Percentiles rank a stretch among this genome's conserved stretches.
phyloP scores from a whole-genome alignment of 83 land plant genomes.

The Picea abies region DNA sequence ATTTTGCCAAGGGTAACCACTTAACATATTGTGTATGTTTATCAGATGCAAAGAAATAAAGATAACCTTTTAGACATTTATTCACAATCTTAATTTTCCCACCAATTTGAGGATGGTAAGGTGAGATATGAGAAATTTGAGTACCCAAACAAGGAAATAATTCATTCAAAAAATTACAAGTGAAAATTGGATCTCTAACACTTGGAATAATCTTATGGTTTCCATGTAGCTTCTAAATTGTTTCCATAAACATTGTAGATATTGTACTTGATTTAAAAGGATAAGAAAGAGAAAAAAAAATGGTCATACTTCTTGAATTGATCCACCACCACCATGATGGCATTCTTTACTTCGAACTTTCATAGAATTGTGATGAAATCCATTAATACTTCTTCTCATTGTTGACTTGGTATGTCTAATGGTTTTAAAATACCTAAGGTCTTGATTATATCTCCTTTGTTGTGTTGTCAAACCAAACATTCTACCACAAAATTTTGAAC shows the following conservation, averaged over 20 bases:
- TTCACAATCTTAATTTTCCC: too few species aligned
- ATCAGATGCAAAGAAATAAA: too few species aligned
- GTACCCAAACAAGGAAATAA: too few species aligned
- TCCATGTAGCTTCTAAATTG: neutral
- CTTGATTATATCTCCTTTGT: neutral
- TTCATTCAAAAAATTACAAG: neutral
- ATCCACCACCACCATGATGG: neutral
- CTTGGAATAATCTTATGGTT: neutral
- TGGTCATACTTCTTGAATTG: neutral
- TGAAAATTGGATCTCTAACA: neutral
- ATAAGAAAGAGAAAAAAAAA: neutral
- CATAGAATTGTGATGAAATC: neutral
- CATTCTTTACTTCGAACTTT: neutral
- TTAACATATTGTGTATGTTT: too few species aligned
- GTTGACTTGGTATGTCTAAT: neutral
- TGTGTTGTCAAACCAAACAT: neutral
- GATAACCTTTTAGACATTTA: too few species aligned
- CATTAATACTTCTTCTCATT: neutral
- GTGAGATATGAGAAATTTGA: too few species aligned
- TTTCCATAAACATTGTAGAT: neutral
- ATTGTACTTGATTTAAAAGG: neutral
- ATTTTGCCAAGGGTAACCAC: too few species aligned
- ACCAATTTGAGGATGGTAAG: too few species aligned
- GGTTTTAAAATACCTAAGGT: neutral
- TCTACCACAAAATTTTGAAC: neutral